These are phyloP conservation scores for Phaeophleospora eucalypticola DNA, from an alignment of 2,329 filamentous ascomycete species.

Conservation along the genomic window DNA sequence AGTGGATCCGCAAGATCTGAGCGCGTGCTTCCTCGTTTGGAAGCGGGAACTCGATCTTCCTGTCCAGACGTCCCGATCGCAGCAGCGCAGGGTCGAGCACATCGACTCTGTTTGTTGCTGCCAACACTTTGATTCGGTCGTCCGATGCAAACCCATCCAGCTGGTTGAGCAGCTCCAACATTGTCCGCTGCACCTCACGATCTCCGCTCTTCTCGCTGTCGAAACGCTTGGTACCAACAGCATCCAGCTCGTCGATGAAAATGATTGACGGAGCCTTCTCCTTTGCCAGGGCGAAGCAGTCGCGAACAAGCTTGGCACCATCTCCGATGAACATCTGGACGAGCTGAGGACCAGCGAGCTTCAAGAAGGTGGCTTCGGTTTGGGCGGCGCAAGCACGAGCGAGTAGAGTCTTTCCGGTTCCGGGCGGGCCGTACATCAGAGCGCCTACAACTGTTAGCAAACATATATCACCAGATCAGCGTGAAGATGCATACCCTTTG, in stretches of 20 bases:
- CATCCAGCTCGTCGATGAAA: constrained; percentile 98
- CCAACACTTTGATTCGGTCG: constrained; percentile 96
- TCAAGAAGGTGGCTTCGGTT: constrained; percentile 97
- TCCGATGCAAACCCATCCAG: constrained; percentile 94
- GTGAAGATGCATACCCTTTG: constrained; percentile 65
- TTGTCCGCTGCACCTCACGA: constrained; percentile 94
- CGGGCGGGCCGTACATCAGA: constrained; percentile 93
- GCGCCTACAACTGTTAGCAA: constrained; percentile 59
- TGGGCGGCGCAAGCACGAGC: constrained; percentile 95
- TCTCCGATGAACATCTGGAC: constrained; percentile 99
- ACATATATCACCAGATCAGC: background rate
- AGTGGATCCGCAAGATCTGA: constrained; percentile 96
- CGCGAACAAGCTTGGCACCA: constrained; percentile 92
- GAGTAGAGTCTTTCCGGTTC: constrained; percentile 85
- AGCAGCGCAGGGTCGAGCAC: constrained; percentile 93
- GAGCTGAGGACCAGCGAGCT: constrained; percentile 93
- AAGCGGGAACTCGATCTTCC: constrained; percentile 98
- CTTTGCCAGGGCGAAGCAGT: constrained; percentile 95
- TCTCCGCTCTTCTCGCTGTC: constrained; percentile 98
- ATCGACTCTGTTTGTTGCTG: constrained; percentile 97
- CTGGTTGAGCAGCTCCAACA: constrained; percentile 98
- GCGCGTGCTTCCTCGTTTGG: constrained; percentile 96
- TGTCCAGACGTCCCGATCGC: constrained; percentile 90
- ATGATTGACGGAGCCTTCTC: constrained; percentile 99
- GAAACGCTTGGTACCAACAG: constrained; percentile 98